Base-by-base conservation (phyloP, 768 basidiomycete genomes). In the Lepiota brunneoincarnata region DNA sequence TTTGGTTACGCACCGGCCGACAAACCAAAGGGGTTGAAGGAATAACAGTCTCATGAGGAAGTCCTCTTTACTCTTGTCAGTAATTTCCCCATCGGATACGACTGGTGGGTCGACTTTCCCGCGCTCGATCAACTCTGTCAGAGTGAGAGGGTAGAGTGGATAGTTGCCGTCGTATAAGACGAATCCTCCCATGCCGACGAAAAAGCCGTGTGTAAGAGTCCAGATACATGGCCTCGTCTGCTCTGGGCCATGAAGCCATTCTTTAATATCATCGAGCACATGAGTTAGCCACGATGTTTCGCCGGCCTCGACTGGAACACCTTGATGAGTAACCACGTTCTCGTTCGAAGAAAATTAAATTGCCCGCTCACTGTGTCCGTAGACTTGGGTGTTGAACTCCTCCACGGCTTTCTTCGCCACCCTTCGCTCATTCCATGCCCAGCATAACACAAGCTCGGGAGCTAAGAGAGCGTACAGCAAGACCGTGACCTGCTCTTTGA, bases 161-260 rank as follows among this genome's bases (percentile, higher is more conserved):
- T 46, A 26, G 2, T 44, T 55, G 6, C 23, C 26, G 2, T 36
- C 17, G 18, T 48, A 23, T 12, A 53, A 45, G 23, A 57, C 40
- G 11, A 57, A 57, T 40, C 59, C 59, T 15, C 51, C 56, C 59
- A 54, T 49, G 20, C 50, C 37, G 6, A 57, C n/a, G 34, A 57
- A 54, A 35, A 54, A 57, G 20, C 47, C 59, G 46, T 59, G 59
- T n/a, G 55, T 51, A 43, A 57, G 26, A 9, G 59, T 59, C 59
- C 59, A 59, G 26, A 15, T 15, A 6, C 24, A 9, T 15, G 42
- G 7, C 23, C n/a, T 10, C 4, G 42, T 10, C 21, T 26, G 9
- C 9, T 44, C 42, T 4, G 11, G 7, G 7, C 42, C 42, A 26
- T 44, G 17, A 34, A 47, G 9, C 45, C 45, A 47, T 34, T 12